Evolutionary conservation across 2,329 filamentous ascomycete genomes (phyloP).

Genomic region (Calonectria hongkongensis): DNA sequence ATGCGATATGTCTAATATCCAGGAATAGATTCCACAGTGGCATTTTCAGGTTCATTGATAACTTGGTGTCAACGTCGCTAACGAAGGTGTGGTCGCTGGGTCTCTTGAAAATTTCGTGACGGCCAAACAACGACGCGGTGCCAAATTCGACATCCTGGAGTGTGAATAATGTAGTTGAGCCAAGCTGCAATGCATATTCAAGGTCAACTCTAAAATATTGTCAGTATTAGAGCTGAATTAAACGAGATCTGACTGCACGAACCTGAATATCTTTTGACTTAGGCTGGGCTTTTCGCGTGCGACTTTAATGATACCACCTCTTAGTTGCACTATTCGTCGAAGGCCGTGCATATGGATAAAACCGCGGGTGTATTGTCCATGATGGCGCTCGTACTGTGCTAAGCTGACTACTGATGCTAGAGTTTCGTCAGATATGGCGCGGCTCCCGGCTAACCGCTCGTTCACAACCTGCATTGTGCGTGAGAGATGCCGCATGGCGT

Average conservation of each 20-base stretch:
- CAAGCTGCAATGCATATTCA: conserved; percentile 35
- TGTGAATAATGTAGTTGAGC: conserved; percentile 28
- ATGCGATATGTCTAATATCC: conserved; percentile 22
- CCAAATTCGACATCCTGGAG: conserved; percentile 19
- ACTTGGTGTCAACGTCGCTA: not conserved
- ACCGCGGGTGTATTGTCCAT: conserved; percentile 28
- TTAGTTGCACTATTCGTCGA: conserved; percentile 32
- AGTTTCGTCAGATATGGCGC: conserved; percentile 36
- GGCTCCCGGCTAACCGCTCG: conserved; percentile 28
- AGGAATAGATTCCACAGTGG: conserved; percentile 24
- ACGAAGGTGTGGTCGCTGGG: not conserved
- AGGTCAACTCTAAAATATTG: conserved; percentile 30
- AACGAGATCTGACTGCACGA: not conserved
- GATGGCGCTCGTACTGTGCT: conserved; percentile 39
- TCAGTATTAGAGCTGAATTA: not conserved
- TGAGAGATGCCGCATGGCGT: conserved; percentile 32
- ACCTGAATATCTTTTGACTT: conserved; percentile 40
- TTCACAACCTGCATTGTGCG: conserved; percentile 38
- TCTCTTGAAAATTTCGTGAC: not conserved
- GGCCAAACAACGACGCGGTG: not conserved
- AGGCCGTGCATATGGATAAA: conserved; percentile 40
- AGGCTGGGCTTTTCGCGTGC: conserved; percentile 19
- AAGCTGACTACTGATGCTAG: conserved; percentile 33
- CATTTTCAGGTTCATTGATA: not conserved
- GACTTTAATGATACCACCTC: conserved; percentile 36